Evolutionary conservation across 1,284 basidiomycete species (phyloP).

Genomic region (Cystobasidium pallidum): DNA sequence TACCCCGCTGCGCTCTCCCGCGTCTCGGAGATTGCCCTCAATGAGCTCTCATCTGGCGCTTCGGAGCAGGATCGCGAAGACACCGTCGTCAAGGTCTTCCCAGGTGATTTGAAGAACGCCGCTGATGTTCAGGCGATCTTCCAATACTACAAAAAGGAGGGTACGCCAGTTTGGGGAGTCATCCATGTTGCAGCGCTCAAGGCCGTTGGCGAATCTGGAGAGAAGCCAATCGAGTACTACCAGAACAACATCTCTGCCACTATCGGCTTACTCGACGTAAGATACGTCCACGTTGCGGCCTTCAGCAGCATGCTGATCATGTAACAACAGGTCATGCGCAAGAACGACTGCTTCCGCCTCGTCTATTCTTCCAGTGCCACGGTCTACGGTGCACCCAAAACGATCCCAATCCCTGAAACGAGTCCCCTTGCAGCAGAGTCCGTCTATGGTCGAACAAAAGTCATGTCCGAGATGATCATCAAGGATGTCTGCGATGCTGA

Average conservation of each 20-base stretch:
- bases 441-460: constrained; percentile 93
- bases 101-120: constrained; percentile 73
- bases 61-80: constrained; percentile 54
- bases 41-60: constrained; percentile 56
- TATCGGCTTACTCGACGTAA: constrained; percentile 68
- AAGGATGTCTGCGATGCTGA: constrained; percentile 84
- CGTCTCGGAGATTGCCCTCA: constrained; percentile 57
- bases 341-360: constrained; percentile 78
- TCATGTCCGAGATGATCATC: constrained; percentile 89
- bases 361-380: constrained; percentile 99
- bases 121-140: constrained; percentile 76
- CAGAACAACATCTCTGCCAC: constrained; percentile 87
- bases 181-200: constrained; percentile 97
- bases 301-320: background rate
- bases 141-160: constrained; percentile 63
- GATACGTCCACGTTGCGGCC: constrained; percentile 37
- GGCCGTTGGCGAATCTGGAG: constrained; percentile 95
- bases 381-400: constrained; percentile 93
- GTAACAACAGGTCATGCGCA: constrained; percentile 70
- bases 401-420: constrained; percentile 91
- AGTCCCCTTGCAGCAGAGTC: constrained; percentile 87
- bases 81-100: constrained; percentile 69
- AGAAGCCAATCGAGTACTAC: constrained; percentile 91
- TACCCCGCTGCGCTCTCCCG: constrained; percentile 58
- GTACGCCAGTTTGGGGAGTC: constrained; percentile 95